phyloP scores from a whole-genome alignment of 805 yeast species.

The Wickerhamomyces rabaulensis region DNA sequence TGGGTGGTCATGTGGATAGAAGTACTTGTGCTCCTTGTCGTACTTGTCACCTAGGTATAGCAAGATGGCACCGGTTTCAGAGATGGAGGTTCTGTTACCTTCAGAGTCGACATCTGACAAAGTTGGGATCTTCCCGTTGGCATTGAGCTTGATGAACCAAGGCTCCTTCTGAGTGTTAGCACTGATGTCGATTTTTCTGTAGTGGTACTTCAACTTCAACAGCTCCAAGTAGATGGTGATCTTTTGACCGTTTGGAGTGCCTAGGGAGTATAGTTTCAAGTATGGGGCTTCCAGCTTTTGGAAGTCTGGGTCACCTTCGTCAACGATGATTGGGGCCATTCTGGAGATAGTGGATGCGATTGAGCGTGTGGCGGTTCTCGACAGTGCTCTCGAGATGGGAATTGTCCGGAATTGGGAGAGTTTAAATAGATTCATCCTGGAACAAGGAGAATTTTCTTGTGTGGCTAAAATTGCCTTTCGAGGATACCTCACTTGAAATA shows the following conservation, averaged over 20 bases:
- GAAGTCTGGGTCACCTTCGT: conserved; percentile 26
- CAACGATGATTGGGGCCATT: conserved; percentile 3
- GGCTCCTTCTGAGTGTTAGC: conserved; percentile 46
- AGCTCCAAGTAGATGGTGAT: conserved; percentile 30
- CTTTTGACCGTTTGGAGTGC: conserved; percentile 39
- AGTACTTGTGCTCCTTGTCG: conserved; percentile 46
- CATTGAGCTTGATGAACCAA: conserved; percentile 52
- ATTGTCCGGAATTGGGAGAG: neutral
- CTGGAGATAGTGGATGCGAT: neutral
- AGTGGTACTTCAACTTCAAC: conserved; percentile 28
- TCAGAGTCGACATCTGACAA: conserved; percentile 32
- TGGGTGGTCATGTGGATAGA: conserved; percentile 29
- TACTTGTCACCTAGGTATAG: conserved; percentile 54
- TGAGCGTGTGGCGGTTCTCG: neutral
- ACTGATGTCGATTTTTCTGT: conserved; percentile 35
- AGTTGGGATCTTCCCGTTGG: conserved; percentile 62
- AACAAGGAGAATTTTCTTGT: too few relatives aligned
- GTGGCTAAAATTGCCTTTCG: too few relatives aligned
- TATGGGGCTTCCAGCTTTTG: conserved; percentile 34
- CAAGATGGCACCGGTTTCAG: conserved; percentile 61
- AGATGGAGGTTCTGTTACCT: conserved; percentile 40
- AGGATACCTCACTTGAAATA: too few relatives aligned
- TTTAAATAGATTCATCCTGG: neutral
- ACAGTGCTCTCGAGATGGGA: neutral
- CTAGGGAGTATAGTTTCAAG: conserved; percentile 38